Percentiles rank a stretch among this genome's conserved stretches.
Evolutionary conservation across 2,329 filamentous ascomycete genomes (phyloP).

Genomic region (Dactylonectria estremocensis): DNA sequence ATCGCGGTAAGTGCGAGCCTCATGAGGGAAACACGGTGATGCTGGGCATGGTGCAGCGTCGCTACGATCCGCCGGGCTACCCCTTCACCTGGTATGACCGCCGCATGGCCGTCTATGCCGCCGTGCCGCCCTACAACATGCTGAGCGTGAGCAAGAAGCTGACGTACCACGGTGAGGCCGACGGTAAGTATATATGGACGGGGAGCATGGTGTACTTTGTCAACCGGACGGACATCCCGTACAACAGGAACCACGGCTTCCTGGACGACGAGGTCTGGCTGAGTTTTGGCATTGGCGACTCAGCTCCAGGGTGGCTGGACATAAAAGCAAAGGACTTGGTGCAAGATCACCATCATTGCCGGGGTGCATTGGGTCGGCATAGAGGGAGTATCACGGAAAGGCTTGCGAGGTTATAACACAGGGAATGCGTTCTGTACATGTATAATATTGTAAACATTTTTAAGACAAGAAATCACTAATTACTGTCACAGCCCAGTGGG

Average conservation of each 20-base stretch:
- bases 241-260: slow-evolving; percentile 37
- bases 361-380: slow-evolving; percentile 32
- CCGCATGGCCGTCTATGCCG: slow-evolving; percentile 42
- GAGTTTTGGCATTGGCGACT: slow-evolving; percentile 44
- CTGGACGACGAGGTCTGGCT: slow-evolving; percentile 43
- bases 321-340: slow-evolving; percentile 41
- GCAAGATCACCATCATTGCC: slow-evolving; percentile 40
- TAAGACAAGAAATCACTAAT: too few relatives aligned
- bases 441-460: too few relatives aligned
- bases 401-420: too few relatives aligned
- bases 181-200: slow-evolving; percentile 44
- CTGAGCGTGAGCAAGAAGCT: slow-evolving; percentile 45
- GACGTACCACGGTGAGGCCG: slow-evolving; percentile 42
- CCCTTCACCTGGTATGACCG: slow-evolving; percentile 44
- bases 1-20: slow-evolving; percentile 39
- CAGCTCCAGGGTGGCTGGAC: slow-evolving; percentile 41
- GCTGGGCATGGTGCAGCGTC: slow-evolving; percentile 45
- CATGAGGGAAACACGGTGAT: slow-evolving; percentile 39
- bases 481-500: too few relatives aligned
- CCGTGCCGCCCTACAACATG: slow-evolving; percentile 38
- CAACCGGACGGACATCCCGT: slow-evolving; percentile 29
- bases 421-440: too few relatives aligned
- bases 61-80: slow-evolving; percentile 41
- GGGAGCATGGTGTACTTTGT: slow-evolving; percentile 44
- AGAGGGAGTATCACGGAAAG: not conserved